Base-by-base conservation (phyloP, 805 yeast genomes). In the Candida manassasensis region DNA sequence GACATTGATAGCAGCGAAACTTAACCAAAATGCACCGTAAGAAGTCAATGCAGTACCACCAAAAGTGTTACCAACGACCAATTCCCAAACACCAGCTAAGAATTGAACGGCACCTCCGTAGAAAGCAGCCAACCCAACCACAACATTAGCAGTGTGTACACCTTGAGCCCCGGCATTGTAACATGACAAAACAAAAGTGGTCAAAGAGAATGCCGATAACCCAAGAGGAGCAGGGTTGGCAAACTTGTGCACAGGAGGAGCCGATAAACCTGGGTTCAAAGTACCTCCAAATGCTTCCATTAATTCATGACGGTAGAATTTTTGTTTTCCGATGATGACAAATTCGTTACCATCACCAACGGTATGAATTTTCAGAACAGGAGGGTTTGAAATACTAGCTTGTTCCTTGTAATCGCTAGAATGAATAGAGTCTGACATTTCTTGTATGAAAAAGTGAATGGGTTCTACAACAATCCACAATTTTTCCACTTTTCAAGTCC, bases 221-320 rank as follows among this genome's bases (percentile, higher is more conserved):
- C 86, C 87, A 29, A 79, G 57, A 7, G 86, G 84, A 22, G 79
- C 77, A 10, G 86, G 84, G 50, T 79, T 79, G 34, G 78, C 88
- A 49, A 81, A 69, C 43, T 74, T 69, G 47, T 80, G 79, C 7
- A 57, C 52, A 12, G 93, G 75, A 32, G 46, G 52, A 3, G 66
- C 63, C 1, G 59, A 36, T 27, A 50, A 47, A 32, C 65, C 65
- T 6, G 64, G 63, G 39, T 59, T 61, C 44, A 62, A 57, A 9
- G 64, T 43, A 52, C 67, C 66, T 32, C 65, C 67, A 32, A 63
- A 61, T 7, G 67, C 69, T 22, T 41, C 38, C 68, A 63, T 60
- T 40, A 66, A 59, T 45, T 66, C 71, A 38, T 61, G 63, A 32
- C 56, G 52, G 36, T 55, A 49, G 46, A 52, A 65, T 35, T 55